Percentiles rank a stretch among this genome's conserved stretches.
phyloP scores from a whole-genome alignment of 495 filamentous ascomycete genomes.

The Neurospora tetrasperma region DNA sequence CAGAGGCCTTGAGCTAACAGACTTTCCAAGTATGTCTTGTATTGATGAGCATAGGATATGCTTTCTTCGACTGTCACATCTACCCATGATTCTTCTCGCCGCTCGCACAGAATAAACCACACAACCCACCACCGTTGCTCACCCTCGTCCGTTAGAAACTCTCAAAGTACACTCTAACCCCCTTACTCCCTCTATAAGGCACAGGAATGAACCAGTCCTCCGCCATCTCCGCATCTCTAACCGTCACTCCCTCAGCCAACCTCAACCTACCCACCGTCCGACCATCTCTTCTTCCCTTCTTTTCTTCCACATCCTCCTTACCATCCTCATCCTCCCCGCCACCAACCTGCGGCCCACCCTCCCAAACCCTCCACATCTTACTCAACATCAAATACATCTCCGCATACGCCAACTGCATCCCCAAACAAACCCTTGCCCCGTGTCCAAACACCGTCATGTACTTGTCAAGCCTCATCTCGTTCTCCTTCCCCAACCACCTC shows the following conservation, averaged over 20 bases:
- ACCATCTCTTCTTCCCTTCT: neutral
- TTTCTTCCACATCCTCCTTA: neutral
- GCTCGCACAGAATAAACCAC: neutral
- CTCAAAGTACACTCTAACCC: neutral
- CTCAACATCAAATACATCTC: constrained; percentile 8
- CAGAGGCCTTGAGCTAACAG: too few relatives aligned
- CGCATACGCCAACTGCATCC: constrained; percentile 6
- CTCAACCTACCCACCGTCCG: constrained; percentile 2
- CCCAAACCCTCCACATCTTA: constrained; percentile 14
- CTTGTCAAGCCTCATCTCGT: neutral
- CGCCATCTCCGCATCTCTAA: constrained; percentile 12
- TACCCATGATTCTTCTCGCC: neutral
- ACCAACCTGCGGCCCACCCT: neutral
- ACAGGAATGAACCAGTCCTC: constrained; percentile 16
- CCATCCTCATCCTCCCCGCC: neutral
- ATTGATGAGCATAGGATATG: neutral
- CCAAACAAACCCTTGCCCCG: constrained; percentile 3
- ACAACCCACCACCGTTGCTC: neutral
- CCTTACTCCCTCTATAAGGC: neutral
- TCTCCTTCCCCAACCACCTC: constrained; percentile 32
- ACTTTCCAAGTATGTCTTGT: too few relatives aligned
- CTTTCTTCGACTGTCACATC: neutral
- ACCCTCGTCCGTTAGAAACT: neutral
- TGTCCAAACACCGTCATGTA: constrained; percentile 5
- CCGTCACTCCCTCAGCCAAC: constrained; percentile 8